Evolutionary conservation across 805 yeast species (phyloP).

Genomic region (Wickerhamiella musiphila): DNA sequence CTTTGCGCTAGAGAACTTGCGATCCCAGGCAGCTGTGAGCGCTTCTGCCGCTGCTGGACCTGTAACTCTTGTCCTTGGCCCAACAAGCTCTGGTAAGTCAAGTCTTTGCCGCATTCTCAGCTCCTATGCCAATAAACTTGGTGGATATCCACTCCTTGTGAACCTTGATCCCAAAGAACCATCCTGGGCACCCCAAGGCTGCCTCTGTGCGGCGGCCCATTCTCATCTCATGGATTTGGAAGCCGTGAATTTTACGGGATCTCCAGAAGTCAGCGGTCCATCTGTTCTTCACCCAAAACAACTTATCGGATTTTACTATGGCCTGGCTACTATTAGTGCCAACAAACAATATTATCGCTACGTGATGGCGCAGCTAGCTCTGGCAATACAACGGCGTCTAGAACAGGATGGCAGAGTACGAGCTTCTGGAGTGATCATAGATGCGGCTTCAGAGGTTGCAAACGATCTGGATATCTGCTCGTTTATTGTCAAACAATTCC

Average conservation of each 20-base stretch:
- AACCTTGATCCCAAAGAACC: slow-evolving; percentile 65
- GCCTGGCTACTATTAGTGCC: slow-evolving; percentile 40
- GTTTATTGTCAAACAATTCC: slow-evolving; percentile 40
- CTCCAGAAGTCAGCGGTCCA: slow-evolving; percentile 43
- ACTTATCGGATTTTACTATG: slow-evolving; percentile 71
- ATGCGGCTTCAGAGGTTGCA: slow-evolving; percentile 38
- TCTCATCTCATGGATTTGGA: slow-evolving; percentile 69
- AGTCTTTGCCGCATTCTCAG: slow-evolving; percentile 48
- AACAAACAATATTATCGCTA: slow-evolving; percentile 41
- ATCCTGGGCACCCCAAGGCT: slow-evolving; percentile 64
- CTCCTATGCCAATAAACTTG: slow-evolving; percentile 62
- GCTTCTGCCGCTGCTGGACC: slow-evolving; percentile 1
- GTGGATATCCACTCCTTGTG: slow-evolving; percentile 50
- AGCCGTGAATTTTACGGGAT: slow-evolving; percentile 47
- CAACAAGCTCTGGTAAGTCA: slow-evolving; percentile 61
- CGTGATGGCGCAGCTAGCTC: slow-evolving; percentile 32
- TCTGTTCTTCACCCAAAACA: slow-evolving; percentile 52
- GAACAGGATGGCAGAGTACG: slow-evolving; percentile 29
- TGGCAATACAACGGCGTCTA: slow-evolving; percentile 29
- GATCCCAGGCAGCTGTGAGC: slow-evolving; percentile 20
- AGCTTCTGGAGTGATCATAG: slow-evolving; percentile 47
- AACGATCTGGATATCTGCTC: slow-evolving; percentile 30
- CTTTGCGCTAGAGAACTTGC: slow-evolving; percentile 48
- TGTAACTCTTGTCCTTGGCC: slow-evolving; percentile 44
- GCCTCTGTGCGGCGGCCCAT: slow-evolving; percentile 66